These are phyloP conservation scores for Thinopyrum elongatum DNA, from an alignment of 176 grass and related monocot species.

Conservation along the genomic window DNA sequence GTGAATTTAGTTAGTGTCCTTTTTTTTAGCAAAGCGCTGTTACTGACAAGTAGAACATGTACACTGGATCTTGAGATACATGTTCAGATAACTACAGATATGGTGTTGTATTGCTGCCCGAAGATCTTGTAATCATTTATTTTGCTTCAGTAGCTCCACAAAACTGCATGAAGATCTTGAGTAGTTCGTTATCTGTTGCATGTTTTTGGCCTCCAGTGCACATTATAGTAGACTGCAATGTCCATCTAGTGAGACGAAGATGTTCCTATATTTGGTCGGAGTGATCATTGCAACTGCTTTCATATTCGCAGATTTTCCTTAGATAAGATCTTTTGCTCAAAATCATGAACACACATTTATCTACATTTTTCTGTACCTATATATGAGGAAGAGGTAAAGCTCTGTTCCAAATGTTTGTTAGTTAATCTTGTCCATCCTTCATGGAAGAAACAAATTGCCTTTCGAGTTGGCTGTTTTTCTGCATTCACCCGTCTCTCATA, in stretches of 20 bases:
- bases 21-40: not conserved
- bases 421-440: not conserved
- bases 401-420: not conserved
- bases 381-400: not conserved
- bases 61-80: not conserved
- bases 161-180: too few species aligned
- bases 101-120: too few species aligned
- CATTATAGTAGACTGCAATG: too few species aligned
- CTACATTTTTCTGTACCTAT: not conserved
- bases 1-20: not conserved
- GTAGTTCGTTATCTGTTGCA: too few species aligned
- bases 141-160: too few species aligned
- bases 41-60: not conserved
- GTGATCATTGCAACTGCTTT: not conserved
- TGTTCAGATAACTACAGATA: not conserved
- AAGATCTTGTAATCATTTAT: too few species aligned
- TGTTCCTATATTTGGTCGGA: not conserved
- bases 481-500: too few species aligned
- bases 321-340: not conserved
- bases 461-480: not conserved
- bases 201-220: not conserved
- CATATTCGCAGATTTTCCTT: not conserved
- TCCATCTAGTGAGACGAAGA: too few species aligned
- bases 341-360: not conserved
- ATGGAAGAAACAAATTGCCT: not conserved